phyloP scores from a whole-genome alignment of 169 alveolate genomes.

The Theileria parva region DNA sequence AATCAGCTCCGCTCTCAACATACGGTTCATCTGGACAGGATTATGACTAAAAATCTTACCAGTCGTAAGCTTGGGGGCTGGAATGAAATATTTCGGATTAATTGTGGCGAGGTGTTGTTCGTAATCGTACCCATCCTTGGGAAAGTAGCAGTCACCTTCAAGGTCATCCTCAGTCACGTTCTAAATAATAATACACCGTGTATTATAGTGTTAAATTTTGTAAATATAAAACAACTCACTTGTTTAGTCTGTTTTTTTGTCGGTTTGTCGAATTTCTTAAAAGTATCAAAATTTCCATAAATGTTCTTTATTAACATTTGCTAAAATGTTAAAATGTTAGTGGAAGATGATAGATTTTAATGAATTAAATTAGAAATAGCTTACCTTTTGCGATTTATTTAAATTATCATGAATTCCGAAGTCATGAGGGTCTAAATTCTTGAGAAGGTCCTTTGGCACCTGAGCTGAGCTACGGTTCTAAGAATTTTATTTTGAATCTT shows the following conservation, averaged over 20 bases:
- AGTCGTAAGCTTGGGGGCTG: constrained; percentile 8
- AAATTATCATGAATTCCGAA: constrained; percentile 59
- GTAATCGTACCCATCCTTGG: constrained; percentile 79
- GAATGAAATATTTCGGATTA: constrained; percentile 69
- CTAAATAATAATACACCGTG: background rate
- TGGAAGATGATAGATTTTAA: background rate
- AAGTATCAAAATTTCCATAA: constrained; percentile 46
- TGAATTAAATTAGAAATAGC: background rate
- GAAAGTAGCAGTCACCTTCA: constrained; percentile 80
- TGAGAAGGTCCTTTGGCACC: constrained; percentile 50
- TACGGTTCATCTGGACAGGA: constrained; percentile 29
- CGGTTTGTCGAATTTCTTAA: constrained; percentile 23
- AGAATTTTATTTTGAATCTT: background rate
- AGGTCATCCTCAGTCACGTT: constrained; percentile 56
- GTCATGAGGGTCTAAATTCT: constrained; percentile 42
- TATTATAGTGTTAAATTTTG: background rate
- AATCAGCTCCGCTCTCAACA: constrained; percentile 25
- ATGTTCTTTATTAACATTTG: constrained; percentile 40
- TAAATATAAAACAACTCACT: background rate
- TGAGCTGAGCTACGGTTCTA: constrained; percentile 31
- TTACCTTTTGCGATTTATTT: constrained; percentile 46
- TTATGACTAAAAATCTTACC: constrained; percentile 33
- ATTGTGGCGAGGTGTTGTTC: constrained; percentile 74
- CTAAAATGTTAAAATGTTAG: background rate
- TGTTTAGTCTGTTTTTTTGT: constrained; percentile 1